Conservation (phyloP, 2,329 filamentous ascomycete species). For the Beauveria varroae region DNA sequence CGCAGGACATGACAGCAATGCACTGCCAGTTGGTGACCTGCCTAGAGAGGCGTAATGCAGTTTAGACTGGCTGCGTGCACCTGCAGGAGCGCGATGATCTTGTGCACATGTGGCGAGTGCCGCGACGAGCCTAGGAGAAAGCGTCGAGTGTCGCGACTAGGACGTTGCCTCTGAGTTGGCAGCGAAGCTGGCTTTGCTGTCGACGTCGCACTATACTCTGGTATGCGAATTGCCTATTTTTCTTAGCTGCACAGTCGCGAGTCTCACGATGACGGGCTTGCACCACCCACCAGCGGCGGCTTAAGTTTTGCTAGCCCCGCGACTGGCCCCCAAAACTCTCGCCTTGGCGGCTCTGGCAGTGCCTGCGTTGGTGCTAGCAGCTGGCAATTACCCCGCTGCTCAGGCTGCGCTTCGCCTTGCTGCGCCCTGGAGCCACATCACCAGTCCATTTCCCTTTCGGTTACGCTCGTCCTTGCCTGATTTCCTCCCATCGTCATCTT, state of each 20-base stretch:
- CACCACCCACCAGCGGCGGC: neutral
- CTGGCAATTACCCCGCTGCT: constrained; percentile 6
- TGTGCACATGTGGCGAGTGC: neutral
- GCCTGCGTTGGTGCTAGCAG: neutral
- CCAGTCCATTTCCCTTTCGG: neutral
- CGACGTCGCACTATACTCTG: neutral
- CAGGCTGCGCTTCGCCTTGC: constrained; percentile 5
- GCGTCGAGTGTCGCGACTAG: neutral
- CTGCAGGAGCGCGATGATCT: constrained; percentile 1
- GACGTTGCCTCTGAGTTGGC: neutral
- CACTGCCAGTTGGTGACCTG: neutral
- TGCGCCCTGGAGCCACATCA: constrained; percentile 6
- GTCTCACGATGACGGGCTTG: neutral
- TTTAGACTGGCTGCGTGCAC: neutral
- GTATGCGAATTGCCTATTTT: neutral
- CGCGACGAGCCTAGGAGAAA: neutral
- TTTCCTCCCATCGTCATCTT: neutral
- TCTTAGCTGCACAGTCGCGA: neutral
- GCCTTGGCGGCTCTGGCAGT: neutral
- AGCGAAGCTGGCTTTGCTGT: neutral
- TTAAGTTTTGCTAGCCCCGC: constrained; percentile 3
- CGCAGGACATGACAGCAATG: neutral
- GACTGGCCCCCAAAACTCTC: neutral
- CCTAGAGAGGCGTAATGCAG: neutral
- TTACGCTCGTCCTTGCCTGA: neutral